phyloP scores from a whole-genome alignment of 139 green algal species.

The Marvania coccoides region DNA sequence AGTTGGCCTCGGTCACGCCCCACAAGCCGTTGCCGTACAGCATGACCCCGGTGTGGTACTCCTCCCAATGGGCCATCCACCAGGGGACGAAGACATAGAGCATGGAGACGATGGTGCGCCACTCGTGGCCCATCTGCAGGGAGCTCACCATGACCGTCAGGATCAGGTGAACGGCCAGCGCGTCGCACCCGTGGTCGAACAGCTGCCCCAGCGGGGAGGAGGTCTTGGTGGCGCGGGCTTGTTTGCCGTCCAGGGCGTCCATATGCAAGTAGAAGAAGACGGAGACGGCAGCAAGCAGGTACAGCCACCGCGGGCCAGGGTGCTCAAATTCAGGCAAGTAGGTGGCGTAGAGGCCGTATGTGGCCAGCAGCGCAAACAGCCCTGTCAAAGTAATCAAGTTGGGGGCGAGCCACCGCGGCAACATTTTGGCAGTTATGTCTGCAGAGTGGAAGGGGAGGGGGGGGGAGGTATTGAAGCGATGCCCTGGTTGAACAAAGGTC shows the following conservation, averaged over 20 bases:
- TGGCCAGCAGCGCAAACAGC: constrained; percentile 43
- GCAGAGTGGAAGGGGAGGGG: neutral
- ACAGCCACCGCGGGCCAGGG: constrained; percentile 54
- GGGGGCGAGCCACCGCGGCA: constrained; percentile 85
- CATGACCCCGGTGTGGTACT: constrained; percentile 82
- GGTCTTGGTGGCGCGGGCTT: constrained; percentile 80
- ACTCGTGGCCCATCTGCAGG: constrained; percentile 15
- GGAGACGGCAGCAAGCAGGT: constrained; percentile 27
- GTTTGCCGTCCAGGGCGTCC: constrained; percentile 93
- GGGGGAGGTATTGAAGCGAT: neutral
- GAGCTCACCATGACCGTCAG: constrained; percentile 40
- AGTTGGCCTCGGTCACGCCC: constrained; percentile 81
- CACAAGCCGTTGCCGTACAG: constrained; percentile 75
- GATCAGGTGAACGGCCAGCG: constrained; percentile 71
- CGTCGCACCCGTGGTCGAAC: constrained; percentile 95
- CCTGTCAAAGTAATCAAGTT: constrained; percentile 90
- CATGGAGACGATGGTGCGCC: constrained; percentile 11
- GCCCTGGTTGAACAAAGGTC: neutral
- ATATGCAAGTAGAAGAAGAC: constrained; percentile 69
- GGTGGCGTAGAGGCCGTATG: constrained; percentile 43
- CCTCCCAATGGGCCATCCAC: constrained; percentile 83
- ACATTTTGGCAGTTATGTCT: constrained; percentile 28
- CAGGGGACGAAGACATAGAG: constrained; percentile 66
- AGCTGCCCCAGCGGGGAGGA: constrained; percentile 90
- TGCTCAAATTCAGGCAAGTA: constrained; percentile 58